phyloP scores from a whole-genome alignment of 2,329 filamentous ascomycete genomes.

The Fusarium sp. region DNA sequence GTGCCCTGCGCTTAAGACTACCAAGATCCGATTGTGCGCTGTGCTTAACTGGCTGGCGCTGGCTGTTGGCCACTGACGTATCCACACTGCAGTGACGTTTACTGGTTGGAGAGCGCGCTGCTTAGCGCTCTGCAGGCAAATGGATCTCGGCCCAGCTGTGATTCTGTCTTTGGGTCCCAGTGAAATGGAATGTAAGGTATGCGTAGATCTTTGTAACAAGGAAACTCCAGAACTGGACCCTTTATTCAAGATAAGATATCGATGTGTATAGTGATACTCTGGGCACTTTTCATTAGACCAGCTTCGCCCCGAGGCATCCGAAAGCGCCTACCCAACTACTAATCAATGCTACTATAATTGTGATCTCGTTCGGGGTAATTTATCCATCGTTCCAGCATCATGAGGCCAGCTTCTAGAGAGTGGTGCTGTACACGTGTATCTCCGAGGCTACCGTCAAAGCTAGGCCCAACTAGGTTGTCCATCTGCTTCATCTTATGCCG shows the following conservation, averaged over 20 bases:
- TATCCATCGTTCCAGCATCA: conserved; percentile 14
- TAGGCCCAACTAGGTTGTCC: conserved; percentile 8
- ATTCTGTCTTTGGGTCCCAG: conserved; percentile 16
- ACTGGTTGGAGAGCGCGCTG: conserved; percentile 26
- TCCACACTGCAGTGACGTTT: conserved; percentile 32
- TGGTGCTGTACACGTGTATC: conserved; percentile 32
- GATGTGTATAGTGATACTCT: not conserved
- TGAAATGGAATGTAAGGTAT: not conserved
- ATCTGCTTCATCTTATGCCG: not conserved
- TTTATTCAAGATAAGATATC: conserved; percentile 4
- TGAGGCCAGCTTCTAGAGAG: conserved; percentile 21
- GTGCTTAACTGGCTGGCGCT: conserved; percentile 13
- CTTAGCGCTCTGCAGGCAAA: conserved; percentile 36
- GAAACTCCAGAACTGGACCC: conserved; percentile 5
- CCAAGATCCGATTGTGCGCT: conserved; percentile 21
- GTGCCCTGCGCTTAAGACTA: conserved; percentile 30
- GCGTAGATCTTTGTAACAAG: conserved; percentile 17
- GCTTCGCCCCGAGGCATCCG: conserved; percentile 33
- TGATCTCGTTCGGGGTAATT: conserved; percentile 6
- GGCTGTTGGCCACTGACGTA: conserved; percentile 43
- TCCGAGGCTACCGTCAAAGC: conserved; percentile 24
- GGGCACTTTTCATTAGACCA: not conserved
- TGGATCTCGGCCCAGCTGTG: conserved; percentile 17
- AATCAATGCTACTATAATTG: conserved; percentile 1
- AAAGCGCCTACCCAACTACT: not conserved